Evolutionary conservation across 495 filamentous ascomycete species (phyloP).

Genomic region (Evernia prunastri): DNA sequence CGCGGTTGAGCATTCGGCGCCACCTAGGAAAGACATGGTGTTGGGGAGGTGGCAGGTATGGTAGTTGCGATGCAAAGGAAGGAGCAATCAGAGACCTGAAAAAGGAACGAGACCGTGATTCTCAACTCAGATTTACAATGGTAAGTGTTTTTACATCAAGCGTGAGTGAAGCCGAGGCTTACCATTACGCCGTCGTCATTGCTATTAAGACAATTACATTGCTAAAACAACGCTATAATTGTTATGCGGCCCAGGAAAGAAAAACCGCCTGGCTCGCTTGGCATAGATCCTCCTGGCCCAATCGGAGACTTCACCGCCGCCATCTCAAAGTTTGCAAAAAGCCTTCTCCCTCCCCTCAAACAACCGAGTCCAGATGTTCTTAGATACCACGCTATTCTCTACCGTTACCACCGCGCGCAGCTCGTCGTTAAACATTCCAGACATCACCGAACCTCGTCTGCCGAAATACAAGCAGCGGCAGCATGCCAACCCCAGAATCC

Average conservation of each 20-base stretch:
- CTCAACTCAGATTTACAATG: not conserved
- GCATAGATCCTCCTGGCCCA: too few species aligned
- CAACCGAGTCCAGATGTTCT: not conserved
- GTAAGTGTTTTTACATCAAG: not conserved
- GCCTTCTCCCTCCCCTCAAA: not conserved
- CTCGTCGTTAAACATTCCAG: not conserved
- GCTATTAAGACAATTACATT: not conserved
- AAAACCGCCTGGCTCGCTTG: too few species aligned
- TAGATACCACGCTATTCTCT: not conserved
- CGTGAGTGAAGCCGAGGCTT: conserved; percentile 4
- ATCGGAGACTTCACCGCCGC: not conserved
- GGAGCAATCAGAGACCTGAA: not conserved
- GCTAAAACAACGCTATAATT: not conserved
- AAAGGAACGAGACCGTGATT: not conserved
- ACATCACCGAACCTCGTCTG: not conserved
- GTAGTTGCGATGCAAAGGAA: not conserved
- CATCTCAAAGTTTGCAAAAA: not conserved
- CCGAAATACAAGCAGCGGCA: conserved; percentile 19
- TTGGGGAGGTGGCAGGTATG: not conserved
- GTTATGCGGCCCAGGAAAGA: too few species aligned
- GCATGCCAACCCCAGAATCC: conserved; percentile 90
- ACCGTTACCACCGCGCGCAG: not conserved
- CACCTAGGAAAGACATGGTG: conserved; percentile 87
- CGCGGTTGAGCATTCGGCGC: conserved; percentile 93
- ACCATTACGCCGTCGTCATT: not conserved